Percentiles rank a stretch among this genome's conserved stretches.
phyloP scores from a whole-genome alignment of 2,329 filamentous ascomycete genomes.

The Chrysoporthe austroafricana region DNA sequence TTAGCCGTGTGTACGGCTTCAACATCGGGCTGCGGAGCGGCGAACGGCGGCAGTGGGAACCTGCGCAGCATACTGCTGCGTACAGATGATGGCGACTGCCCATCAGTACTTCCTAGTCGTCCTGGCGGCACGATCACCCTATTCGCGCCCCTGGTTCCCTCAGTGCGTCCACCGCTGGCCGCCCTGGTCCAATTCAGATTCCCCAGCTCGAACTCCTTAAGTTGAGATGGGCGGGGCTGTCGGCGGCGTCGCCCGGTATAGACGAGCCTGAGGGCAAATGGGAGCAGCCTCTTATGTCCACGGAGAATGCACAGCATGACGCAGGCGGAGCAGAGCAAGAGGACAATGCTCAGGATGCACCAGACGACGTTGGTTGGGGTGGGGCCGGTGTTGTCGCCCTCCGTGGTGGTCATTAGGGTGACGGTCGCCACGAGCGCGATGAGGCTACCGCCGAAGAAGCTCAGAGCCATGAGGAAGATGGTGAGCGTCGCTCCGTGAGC shows the following conservation, averaged over 20 bases:
- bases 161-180: background rate
- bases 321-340: background rate
- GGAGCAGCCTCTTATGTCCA: background rate
- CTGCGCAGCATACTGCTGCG: too few relatives aligned
- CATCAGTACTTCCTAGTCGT: background rate
- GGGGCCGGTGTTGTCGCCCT: background rate
- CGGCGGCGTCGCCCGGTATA: background rate
- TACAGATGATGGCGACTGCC: background rate
- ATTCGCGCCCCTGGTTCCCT: background rate
- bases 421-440: background rate
- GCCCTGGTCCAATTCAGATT: background rate
- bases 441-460: background rate
- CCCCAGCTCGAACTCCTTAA: slow-evolving; percentile 17
- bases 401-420: background rate
- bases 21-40: background rate
- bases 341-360: background rate
- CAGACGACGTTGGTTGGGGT: background rate
- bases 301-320: background rate
- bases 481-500: background rate
- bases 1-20: background rate
- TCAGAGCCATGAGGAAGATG: background rate
- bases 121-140: background rate
- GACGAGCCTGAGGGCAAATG: background rate
- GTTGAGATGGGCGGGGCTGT: background rate
- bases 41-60: background rate